Conservation (phyloP, 129 eudicot genomes). For the Flaveria linearis region DNA sequence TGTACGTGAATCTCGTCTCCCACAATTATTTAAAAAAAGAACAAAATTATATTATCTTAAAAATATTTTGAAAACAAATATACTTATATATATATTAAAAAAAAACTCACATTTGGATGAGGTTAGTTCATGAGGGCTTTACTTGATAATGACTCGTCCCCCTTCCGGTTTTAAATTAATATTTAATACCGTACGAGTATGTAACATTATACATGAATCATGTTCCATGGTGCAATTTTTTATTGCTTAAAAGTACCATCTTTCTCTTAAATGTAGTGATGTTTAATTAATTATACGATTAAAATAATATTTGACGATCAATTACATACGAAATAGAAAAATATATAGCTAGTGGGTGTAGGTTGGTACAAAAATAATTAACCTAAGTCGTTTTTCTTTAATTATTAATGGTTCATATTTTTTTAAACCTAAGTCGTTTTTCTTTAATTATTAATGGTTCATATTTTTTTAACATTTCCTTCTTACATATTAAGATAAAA, state of each 20-base stretch:
- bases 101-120: slow-evolving; percentile 13
- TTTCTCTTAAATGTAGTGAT: neutral
- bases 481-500: too few species aligned
- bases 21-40: too few species aligned
- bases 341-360: too few species aligned
- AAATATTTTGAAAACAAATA: neutral
- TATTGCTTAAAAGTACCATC: neutral
- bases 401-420: too few species aligned
- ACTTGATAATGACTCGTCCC: neutral
- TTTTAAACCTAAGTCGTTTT: too few species aligned
- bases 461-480: too few species aligned
- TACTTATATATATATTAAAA: neutral
- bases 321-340: neutral
- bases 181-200: neutral
- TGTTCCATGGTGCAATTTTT: neutral
- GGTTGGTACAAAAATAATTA: too few species aligned
- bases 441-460: too few species aligned
- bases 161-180: neutral
- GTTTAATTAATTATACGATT: neutral
- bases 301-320: neutral
- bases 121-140: slow-evolving; percentile 14
- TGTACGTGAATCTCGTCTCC: too few species aligned
- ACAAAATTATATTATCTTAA: neutral
- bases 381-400: too few species aligned
- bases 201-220: neutral